Conservation (phyloP, 1,284 basidiomycete species). For the Cutaneotrichosporon arboriforme region DNA sequence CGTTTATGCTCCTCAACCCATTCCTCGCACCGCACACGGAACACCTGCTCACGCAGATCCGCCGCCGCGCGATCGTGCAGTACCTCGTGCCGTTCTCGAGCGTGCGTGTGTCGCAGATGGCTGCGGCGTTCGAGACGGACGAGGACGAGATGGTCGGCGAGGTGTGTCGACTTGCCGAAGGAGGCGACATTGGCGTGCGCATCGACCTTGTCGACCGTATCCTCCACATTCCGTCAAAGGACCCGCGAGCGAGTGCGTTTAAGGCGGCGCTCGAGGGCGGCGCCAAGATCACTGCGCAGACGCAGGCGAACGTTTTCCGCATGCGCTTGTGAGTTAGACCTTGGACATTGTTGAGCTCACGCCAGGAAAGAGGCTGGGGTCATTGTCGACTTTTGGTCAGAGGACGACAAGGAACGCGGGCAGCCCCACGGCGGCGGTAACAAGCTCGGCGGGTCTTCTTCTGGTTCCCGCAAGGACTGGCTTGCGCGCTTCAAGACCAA, state of each 20-base stretch:
- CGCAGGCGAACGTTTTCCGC: conserved; percentile 26
- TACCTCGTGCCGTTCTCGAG: conserved; percentile 39
- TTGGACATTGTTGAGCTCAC: neutral
- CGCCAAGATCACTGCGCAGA: conserved; percentile 17
- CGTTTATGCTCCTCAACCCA: conserved; percentile 30
- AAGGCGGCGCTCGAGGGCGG: conserved; percentile 22
- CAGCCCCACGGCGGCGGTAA: neutral
- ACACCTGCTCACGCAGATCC: conserved; percentile 25
- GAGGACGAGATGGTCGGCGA: conserved; percentile 22
- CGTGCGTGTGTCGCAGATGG: conserved; percentile 35
- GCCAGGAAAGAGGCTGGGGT: conserved; percentile 34
- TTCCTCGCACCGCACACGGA: conserved; percentile 21
- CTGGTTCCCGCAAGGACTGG: neutral
- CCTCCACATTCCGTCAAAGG: conserved; percentile 20
- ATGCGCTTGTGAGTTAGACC: conserved; percentile 35
- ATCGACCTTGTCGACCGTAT: conserved; percentile 42
- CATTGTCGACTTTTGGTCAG: conserved; percentile 22
- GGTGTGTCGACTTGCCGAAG: conserved; percentile 29
- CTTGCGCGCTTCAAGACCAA: neutral
- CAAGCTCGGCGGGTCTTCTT: no score
- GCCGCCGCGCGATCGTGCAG: conserved; percentile 34
- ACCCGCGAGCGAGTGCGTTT: conserved; percentile 30
- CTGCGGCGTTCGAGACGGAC: conserved; percentile 26
- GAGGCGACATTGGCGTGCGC: conserved; percentile 26
- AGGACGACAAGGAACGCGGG: neutral